A percentile compares a stretch with the other conserved stretches of the same genome.
phyloP scores from a whole-genome alignment of 2,329 filamentous ascomycete species.

The Stemphylium lycopersici region DNA sequence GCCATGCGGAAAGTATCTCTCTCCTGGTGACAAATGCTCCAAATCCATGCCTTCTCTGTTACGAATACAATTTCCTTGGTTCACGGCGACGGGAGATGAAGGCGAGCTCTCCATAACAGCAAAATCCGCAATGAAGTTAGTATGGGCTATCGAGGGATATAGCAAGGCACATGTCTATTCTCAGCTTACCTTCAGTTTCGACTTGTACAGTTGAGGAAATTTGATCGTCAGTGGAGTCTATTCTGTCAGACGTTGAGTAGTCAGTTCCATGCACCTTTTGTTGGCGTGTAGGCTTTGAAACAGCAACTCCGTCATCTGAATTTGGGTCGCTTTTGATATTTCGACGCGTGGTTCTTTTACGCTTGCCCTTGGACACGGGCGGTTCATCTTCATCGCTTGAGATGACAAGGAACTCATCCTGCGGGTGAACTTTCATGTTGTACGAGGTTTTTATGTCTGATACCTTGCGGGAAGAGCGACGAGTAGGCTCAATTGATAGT shows the following conservation, averaged over 20 bases:
- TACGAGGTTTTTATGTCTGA: slow-evolving; percentile 28
- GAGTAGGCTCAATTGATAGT: slow-evolving; percentile 10
- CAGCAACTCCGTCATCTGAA: background rate
- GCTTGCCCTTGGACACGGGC: background rate
- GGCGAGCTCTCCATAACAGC: background rate
- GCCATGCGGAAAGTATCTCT: slow-evolving; percentile 11
- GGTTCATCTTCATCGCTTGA: slow-evolving; percentile 10
- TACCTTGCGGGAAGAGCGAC: slow-evolving; percentile 34
- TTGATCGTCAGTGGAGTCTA: background rate
- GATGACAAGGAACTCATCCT: slow-evolving; percentile 29
- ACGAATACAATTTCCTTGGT: slow-evolving; percentile 1
- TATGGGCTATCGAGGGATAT: background rate
- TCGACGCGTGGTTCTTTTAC: background rate
- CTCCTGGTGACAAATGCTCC: slow-evolving; percentile 5
- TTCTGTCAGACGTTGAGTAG: background rate
- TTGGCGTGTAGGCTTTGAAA: background rate
- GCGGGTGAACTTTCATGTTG: slow-evolving; percentile 37
- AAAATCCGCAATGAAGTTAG: slow-evolving; percentile 4
- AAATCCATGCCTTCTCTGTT: slow-evolving; percentile 6
- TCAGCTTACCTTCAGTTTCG: background rate
- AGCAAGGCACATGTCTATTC: background rate
- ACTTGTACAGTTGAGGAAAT: background rate
- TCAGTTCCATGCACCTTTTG: background rate
- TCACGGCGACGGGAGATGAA: background rate
- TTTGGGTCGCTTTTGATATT: background rate